phyloP scores from a whole-genome alignment of 345 rosid species.

The Chamaenerion angustifolium region DNA sequence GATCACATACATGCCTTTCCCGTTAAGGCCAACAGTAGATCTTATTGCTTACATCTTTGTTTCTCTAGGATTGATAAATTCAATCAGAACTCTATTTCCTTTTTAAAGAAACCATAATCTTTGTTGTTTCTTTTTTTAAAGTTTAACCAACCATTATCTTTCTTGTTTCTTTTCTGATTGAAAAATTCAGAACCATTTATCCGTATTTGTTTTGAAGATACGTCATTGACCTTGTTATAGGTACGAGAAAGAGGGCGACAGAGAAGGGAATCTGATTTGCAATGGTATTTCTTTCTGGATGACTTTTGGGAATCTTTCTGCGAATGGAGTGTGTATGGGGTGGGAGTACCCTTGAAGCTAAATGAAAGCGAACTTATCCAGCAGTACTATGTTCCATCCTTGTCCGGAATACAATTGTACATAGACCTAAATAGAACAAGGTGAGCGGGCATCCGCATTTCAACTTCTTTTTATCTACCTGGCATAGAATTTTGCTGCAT shows the following conservation, averaged over 20 bases:
- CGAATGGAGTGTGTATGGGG: constrained; percentile 60
- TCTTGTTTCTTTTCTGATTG: no score
- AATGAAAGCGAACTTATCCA: constrained; percentile 27
- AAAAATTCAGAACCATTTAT: no score
- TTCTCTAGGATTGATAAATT: no score
- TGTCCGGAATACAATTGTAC: constrained; percentile 55
- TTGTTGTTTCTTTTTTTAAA: no score
- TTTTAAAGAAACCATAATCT: no score
- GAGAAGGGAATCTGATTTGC: constrained; percentile 15
- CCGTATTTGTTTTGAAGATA: no score
- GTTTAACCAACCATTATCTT: no score
- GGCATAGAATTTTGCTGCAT: not conserved
- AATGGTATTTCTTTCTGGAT: constrained; percentile 22
- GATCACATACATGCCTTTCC: no score
- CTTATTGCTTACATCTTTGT: no score
- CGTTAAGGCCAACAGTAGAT: no score
- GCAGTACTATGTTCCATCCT: constrained; percentile 58
- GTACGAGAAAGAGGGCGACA: constrained; percentile 15
- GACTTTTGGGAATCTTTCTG: constrained; percentile 51
- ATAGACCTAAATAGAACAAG: constrained; percentile 24
- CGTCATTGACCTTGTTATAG: constrained; percentile 6
- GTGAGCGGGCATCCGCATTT: constrained; percentile 16
- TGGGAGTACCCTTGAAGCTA: constrained; percentile 40
- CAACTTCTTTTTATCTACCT: constrained; percentile 5
- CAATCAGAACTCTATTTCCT: no score